Conservation (phyloP, 1,284 basidiomycete genomes). For the Puccinia sorghi region DNA sequence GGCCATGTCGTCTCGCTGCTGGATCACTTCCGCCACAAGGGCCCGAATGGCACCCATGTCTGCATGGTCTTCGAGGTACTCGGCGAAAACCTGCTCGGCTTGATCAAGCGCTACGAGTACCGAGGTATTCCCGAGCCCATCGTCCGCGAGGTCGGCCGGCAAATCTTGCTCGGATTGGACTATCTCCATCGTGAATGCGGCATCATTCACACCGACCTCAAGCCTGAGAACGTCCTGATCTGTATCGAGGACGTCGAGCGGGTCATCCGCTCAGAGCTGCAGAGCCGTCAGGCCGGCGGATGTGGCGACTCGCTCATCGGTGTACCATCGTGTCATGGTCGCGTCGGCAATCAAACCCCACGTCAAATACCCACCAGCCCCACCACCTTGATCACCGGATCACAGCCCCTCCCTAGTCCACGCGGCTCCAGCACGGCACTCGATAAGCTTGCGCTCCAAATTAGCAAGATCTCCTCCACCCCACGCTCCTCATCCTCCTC, state of each 20-base stretch:
- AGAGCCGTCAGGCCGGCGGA: slow-evolving; percentile 62
- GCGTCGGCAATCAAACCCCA: slow-evolving; percentile 96
- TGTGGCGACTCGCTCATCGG: slow-evolving; percentile 72
- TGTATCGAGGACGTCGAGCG: slow-evolving; percentile 95
- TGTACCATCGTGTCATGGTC: slow-evolving; percentile 89
- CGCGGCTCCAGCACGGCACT: slow-evolving; percentile 76
- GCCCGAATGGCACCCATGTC: slow-evolving; percentile 93
- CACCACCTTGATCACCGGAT: slow-evolving; percentile 74
- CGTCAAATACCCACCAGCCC: too few species aligned
- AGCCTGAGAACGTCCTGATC: slow-evolving; percentile 97
- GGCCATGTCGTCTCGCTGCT: slow-evolving; percentile 82
- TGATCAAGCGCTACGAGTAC: slow-evolving; percentile 94
- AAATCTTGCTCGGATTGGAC: slow-evolving; percentile 89
- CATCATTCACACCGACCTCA: slow-evolving; percentile 87
- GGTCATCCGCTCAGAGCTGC: slow-evolving; percentile 84
- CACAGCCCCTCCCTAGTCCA: slow-evolving; percentile 82
- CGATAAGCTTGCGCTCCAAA: slow-evolving; percentile 87
- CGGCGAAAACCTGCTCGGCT: slow-evolving; percentile 93
- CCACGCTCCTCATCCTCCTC: slow-evolving; percentile 20
- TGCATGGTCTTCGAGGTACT: slow-evolving; percentile 99
- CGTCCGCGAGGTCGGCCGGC: slow-evolving; percentile 95
- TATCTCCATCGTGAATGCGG: slow-evolving; percentile 97
- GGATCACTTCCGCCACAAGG: slow-evolving; percentile 94
- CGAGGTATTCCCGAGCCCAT: slow-evolving; percentile 91
- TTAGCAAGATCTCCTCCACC: slow-evolving; percentile 74